Base-by-base conservation (phyloP, 805 yeast species). In the Schizosaccharomyces lindneri region DNA sequence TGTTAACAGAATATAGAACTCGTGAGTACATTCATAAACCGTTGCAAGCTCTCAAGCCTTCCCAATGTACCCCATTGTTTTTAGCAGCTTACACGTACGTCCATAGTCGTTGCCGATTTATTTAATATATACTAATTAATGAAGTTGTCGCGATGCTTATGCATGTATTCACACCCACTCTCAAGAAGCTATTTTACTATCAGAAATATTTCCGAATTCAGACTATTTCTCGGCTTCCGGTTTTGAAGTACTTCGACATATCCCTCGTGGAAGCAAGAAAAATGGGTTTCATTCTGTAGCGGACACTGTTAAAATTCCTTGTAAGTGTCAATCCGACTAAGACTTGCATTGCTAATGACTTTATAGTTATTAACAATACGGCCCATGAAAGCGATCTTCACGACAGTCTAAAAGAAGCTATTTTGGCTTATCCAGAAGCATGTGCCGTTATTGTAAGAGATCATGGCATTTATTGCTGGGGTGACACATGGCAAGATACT, bases 381-480 rank as follows among this genome's bases (percentile, higher is more conserved):
- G 88, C 95, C 31, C 86, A 80, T 64, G 97, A 90, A 68, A 94
- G 87, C 68, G 88, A 87, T 63, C 75, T 90, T 65, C 79, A 83
- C 6, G 85, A 79, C 31, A 74, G 83, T 21, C 73, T 89, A 55
- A 80, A 80, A 64, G 72, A 77, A 62, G 84, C 88, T 0, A 79
- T 89, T 62, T 70, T 66, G n/a, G 74, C 77, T 17, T 83, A 87
- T 67, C 96, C 97, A 1, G 76, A 79, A 0, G 74, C 95, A 3
- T 80, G 88, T 2, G 97, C 97, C 0, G 87, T 90, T 0, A 74
- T 90, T 61, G 97, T 90, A 5, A 79, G 95, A 71, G 77, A 96
- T 68, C 97, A 90, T 69, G 97, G 97, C 0, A 83, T 90, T 57
- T 90, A 83, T 69, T 95, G 88, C n/a, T 90, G 97, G 97, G 97